A percentile compares a stretch with the other conserved stretches of the same genome.
phyloP scores from a whole-genome alignment of 176 grass and related monocot species.

The Pontederia crassipes region DNA sequence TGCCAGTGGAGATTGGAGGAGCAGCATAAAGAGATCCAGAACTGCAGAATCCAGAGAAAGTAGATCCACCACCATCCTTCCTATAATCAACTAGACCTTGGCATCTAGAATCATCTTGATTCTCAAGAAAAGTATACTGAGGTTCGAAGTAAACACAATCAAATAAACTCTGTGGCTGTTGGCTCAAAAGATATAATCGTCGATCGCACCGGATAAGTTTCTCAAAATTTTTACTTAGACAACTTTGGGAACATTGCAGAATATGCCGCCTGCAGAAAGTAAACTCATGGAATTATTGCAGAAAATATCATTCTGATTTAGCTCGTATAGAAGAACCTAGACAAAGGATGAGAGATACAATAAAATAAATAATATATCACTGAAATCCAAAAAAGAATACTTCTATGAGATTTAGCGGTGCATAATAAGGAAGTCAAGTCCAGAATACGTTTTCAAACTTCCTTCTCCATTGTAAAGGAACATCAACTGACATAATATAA shows the following conservation, averaged over 20 bases:
- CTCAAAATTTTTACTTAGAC: slow-evolving; percentile 73
- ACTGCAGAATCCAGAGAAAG: slow-evolving; percentile 37
- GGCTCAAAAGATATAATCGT: slow-evolving; percentile 44
- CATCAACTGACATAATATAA: too few species aligned
- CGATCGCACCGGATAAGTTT: slow-evolving; percentile 73
- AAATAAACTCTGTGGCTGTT: slow-evolving; percentile 28
- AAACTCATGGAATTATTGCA: background rate
- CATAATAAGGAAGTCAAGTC: too few species aligned
- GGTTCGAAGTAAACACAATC: slow-evolving; percentile 39
- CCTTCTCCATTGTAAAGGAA: too few species aligned
- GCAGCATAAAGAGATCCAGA: slow-evolving; percentile 13
- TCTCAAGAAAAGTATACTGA: slow-evolving; percentile 45
- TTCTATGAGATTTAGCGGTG: too few species aligned
- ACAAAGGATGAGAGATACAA: background rate
- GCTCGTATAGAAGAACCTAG: background rate
- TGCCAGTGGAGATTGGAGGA: slow-evolving; percentile 26
- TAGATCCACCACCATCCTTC: slow-evolving; percentile 45
- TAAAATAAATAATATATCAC: too few species aligned
- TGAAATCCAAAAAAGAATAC: too few species aligned
- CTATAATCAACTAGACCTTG: slow-evolving; percentile 31
- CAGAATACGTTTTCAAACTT: too few species aligned
- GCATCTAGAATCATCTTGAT: slow-evolving; percentile 36
- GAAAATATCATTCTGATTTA: background rate
- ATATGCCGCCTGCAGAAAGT: slow-evolving; percentile 57
- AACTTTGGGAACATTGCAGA: slow-evolving; percentile 40